Percentiles rank a stretch among this genome's conserved stretches.
Conservation (phyloP, 306 rosid genomes). For the Erythrophleum fordii region DNA sequence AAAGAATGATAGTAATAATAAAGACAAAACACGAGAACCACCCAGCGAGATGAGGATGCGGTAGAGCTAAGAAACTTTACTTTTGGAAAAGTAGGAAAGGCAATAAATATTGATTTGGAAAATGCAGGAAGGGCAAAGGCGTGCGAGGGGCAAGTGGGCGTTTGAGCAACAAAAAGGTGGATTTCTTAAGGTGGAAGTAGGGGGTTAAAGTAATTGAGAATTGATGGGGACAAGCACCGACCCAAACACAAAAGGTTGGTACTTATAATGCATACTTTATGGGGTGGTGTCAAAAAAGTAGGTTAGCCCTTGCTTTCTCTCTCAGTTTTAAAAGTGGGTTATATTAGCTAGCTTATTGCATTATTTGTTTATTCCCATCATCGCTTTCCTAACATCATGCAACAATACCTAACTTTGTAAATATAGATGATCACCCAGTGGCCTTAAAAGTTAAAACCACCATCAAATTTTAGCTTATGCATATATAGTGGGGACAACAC, state of each 20-base stretch:
- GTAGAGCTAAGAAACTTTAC: slow-evolving; percentile 34
- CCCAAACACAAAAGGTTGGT: slow-evolving; percentile 41
- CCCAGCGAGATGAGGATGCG: background rate
- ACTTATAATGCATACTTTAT: slow-evolving; percentile 31
- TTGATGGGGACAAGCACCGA: slow-evolving; percentile 66
- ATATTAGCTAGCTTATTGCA: slow-evolving; percentile 6
- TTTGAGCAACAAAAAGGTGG: slow-evolving; percentile 37
- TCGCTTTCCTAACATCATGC: slow-evolving; percentile 19
- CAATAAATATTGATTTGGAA: background rate
- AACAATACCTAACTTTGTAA: slow-evolving; percentile 55
- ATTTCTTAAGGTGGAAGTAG: slow-evolving; percentile 41
- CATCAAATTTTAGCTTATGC: background rate
- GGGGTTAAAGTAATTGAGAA: slow-evolving; percentile 43
- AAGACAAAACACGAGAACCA: background rate
- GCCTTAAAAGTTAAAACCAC: background rate
- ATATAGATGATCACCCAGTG: slow-evolving; percentile 8
- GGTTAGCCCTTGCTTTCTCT: slow-evolving; percentile 36
- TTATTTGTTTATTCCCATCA: slow-evolving; percentile 1
- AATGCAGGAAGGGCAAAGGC: slow-evolving; percentile 15
- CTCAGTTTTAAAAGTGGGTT: slow-evolving; percentile 19
- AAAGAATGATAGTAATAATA: too few relatives aligned
- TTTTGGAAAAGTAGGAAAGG: slow-evolving; percentile 54
- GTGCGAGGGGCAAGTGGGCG: slow-evolving; percentile 20
- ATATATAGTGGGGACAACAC: background rate
- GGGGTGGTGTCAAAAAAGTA: slow-evolving; percentile 37